Base-by-base conservation (phyloP, 495 filamentous ascomycete species). In the Ascodesmis nigricans region DNA sequence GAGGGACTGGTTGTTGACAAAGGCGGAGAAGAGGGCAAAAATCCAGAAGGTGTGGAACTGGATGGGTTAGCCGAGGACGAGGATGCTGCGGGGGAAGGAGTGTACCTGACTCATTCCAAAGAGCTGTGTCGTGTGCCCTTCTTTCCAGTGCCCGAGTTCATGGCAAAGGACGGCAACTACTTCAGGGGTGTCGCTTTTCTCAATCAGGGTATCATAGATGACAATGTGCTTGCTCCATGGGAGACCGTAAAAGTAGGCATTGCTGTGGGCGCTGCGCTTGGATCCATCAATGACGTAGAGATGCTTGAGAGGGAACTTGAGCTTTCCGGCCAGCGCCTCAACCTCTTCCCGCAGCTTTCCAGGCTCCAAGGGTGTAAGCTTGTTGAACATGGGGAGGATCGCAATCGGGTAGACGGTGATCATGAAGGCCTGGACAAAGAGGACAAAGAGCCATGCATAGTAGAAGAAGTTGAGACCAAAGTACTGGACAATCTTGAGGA, bases 151-250 rank as follows among this genome's bases (percentile, higher is more conserved):
- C 29, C 87, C 87, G 29, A 97, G 69, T 56, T 97, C 87, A 49
- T 97, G 87, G 24, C 78, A 79, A 20, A 97, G 63, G 22, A 97
- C 82, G 34, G 87, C 84, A 14, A 91, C 81, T 26, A 97, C 83
- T 55, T 97, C 87, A 46, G 82, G 66, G 1, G 73, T 69, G 43
- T 80, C 69, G 53, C 73, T 83, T 64, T 95, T 90, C 55, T 93
- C 84, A 33, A 97, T 82, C 43, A 97, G 56, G 7, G 87, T 97
- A 50, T 97, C 87, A 47, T 90, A 97, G 52, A 97, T 90, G 45
- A 97, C 87, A 58, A 97, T 97, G 61, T 92, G 87, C 67, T 97
- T 97, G 67, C 91, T 93, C 83, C 87, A 95, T 4, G 87, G 87
- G 36, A 97, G 65, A 34, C 87, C 87, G 42, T 87, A 91, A 59